These are phyloP conservation scores for Sicyos baderoa DNA, from an alignment of 306 rosid species.

Conservation along the genomic window DNA sequence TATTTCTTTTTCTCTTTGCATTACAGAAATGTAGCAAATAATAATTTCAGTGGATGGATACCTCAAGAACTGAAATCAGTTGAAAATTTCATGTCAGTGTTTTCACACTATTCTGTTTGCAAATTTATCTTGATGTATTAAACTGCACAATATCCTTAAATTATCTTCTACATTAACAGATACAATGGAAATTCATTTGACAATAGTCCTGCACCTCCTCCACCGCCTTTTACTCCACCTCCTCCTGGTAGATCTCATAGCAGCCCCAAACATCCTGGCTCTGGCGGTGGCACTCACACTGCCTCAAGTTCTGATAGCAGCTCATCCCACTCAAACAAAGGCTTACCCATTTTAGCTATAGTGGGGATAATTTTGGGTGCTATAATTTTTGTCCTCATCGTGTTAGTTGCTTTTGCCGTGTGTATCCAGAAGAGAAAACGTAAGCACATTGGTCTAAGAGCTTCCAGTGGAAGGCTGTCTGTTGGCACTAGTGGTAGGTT, in stretches of 20 bases:
- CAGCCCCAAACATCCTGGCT: constrained; percentile 37
- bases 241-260: constrained; percentile 42
- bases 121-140: constrained; percentile 14
- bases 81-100: constrained; percentile 58
- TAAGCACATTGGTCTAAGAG: constrained; percentile 39
- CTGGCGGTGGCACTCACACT: constrained; percentile 42
- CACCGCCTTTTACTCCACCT: constrained; percentile 44
- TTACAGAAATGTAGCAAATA: constrained; percentile 83
- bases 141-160: not conserved
- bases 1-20: constrained; percentile 16
- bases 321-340: constrained; percentile 37
- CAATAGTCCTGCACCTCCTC: constrained; percentile 69
- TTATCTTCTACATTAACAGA: constrained; percentile 33
- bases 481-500: constrained; percentile 52
- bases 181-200: constrained; percentile 68
- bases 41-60: constrained; percentile 75
- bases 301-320: constrained; percentile 27
- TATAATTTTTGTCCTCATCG: constrained; percentile 30
- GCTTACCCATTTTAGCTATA: constrained; percentile 46
- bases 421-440: constrained; percentile 53
- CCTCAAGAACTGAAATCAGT: constrained; percentile 66
- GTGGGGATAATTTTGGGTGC: constrained; percentile 66
- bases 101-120: constrained; percentile 19
- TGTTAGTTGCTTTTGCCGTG: constrained; percentile 45
- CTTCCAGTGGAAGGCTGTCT: constrained; percentile 49